Conservation (phyloP, 2,329 filamentous ascomycete genomes). For the Sporothrix luriei region DNA sequence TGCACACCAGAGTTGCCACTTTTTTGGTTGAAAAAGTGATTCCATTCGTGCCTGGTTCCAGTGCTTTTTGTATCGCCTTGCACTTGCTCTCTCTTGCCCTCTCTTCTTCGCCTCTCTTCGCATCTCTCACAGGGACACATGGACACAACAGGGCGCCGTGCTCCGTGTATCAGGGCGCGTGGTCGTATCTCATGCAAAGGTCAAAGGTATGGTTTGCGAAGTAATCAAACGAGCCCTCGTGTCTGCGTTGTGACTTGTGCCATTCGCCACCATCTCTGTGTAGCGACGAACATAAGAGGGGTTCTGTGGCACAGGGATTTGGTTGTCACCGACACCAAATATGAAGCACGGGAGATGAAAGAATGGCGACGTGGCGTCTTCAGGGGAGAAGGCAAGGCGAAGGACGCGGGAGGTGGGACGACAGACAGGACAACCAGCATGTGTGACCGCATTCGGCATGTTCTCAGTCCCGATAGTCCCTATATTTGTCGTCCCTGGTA, state of each 20-base stretch:
- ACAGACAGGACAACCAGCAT: background rate
- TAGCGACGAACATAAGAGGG: background rate
- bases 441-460: background rate
- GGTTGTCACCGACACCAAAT: background rate
- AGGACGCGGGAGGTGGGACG: background rate
- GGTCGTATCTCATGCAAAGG: background rate
- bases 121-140: background rate
- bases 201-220: conserved; percentile 11
- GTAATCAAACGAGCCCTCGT: background rate
- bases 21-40: background rate
- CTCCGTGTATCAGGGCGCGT: background rate
- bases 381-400: background rate
- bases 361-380: background rate
- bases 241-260: background rate
- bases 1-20: conserved; percentile 12
- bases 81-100: background rate
- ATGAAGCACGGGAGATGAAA: background rate
- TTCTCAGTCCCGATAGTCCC: conserved; percentile 24
- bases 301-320: background rate
- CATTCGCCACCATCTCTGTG: background rate
- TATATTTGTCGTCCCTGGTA: conserved; percentile 43
- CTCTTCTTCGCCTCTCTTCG: background rate
- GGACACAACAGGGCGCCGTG: conserved; percentile 12
- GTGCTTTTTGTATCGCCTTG: background rate
- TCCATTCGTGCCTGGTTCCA: conserved; percentile 1